phyloP scores from a whole-genome alignment of 1,139 yeast species.

The Saccharomyces hybrid region DNA sequence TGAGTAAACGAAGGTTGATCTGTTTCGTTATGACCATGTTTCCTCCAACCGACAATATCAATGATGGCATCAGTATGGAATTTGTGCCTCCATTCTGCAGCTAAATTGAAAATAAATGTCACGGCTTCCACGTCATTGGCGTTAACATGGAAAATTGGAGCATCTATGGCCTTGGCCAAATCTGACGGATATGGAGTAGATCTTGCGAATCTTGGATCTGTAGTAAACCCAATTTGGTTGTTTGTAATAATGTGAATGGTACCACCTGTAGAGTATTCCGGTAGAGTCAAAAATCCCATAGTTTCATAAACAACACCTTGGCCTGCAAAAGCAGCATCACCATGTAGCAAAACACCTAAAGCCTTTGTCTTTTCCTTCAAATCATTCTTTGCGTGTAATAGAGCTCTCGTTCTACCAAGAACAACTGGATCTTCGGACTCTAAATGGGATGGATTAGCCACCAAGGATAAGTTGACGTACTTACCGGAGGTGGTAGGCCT shows the following conservation, averaged over 20 bases:
- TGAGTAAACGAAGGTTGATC: conserved; percentile 99
- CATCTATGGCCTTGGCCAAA: conserved; percentile 91
- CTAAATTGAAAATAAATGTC: conserved; percentile 85
- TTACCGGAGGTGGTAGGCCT: conserved; percentile 99
- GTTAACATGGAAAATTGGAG: conserved; percentile 98
- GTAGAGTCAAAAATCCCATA: conserved; percentile 86
- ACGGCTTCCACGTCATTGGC: conserved; percentile 97
- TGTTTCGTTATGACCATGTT: conserved; percentile 98
- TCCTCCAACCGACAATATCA: conserved; percentile 97
- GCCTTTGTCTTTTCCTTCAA: conserved; percentile 79
- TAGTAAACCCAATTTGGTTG: conserved; percentile 98
- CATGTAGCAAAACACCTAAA: conserved; percentile 86
- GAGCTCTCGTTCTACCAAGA: conserved; percentile 94
- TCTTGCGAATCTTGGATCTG: conserved; percentile 96
- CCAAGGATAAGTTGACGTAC: conserved; percentile 88
- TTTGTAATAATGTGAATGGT: conserved; percentile 91
- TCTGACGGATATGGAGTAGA: conserved; percentile 98
- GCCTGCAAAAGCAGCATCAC: conserved; percentile 98
- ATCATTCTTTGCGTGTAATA: conserved; percentile 86
- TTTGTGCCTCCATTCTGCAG: conserved; percentile 97
- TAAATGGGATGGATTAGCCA: conserved; percentile 97
- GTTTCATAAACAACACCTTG: conserved; percentile 99
- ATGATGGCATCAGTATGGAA: conserved; percentile 94
- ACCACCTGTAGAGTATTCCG: conserved; percentile 98
- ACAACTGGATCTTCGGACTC: conserved; percentile 99